phyloP scores from a whole-genome alignment of 2,329 filamentous ascomycete species.

The Alternaria brassicae region DNA sequence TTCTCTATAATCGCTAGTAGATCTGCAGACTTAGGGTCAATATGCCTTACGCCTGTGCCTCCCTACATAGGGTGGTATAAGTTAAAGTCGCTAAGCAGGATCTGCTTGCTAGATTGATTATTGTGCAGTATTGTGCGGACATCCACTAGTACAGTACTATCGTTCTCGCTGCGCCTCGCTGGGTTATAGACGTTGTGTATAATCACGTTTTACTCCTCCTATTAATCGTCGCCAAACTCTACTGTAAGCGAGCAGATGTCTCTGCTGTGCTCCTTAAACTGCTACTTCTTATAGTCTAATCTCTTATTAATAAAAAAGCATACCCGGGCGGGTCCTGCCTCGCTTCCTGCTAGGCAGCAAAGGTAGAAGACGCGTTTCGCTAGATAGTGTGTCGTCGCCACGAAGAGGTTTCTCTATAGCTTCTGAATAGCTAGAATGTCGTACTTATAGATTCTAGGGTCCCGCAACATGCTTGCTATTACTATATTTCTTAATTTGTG shows the following conservation, averaged over 20 bases:
- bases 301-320: constrained; percentile 38
- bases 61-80: constrained; percentile 20
- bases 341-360: constrained; percentile 13
- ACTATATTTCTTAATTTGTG: constrained; percentile 29
- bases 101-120: constrained; percentile 11
- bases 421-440: constrained; percentile 33
- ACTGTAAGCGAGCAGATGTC: constrained; percentile 25
- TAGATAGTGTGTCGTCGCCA: constrained; percentile 28
- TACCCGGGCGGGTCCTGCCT: constrained; percentile 20
- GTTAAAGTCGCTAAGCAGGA: constrained; percentile 22
- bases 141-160: constrained; percentile 3
- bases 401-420: constrained; percentile 6
- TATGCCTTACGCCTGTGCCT: constrained; percentile 11
- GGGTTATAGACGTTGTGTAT: constrained; percentile 33
- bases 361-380: constrained; percentile 26
- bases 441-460: constrained; percentile 26
- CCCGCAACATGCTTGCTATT: constrained; percentile 30
- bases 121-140: not conserved
- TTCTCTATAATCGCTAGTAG: constrained; percentile 20
- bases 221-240: constrained; percentile 2
- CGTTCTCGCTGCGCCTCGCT: constrained; percentile 9
- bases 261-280: constrained; percentile 19
- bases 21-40: constrained; percentile 17
- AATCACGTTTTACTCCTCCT: constrained; percentile 2
- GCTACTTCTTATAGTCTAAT: constrained; percentile 22